Conservation (phyloP, 2,329 filamentous ascomycete genomes). For the Fusarium tupiense region DNA sequence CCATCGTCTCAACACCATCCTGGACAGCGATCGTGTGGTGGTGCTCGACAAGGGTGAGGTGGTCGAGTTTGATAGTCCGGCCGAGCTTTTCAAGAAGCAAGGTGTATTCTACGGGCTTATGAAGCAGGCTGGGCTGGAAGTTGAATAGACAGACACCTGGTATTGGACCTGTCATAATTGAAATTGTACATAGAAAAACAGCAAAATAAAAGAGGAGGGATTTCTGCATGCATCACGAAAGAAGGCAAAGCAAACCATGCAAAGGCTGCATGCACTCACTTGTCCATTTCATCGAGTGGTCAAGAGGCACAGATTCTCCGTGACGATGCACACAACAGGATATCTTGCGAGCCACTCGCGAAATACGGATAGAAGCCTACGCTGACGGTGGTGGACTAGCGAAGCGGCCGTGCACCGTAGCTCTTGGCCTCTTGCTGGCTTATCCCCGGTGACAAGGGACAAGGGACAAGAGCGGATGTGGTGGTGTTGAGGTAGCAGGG, state of each 20-base stretch:
- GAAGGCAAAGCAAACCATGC: neutral
- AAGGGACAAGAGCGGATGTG: slow-evolving; percentile 7
- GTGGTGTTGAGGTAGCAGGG: slow-evolving; percentile 30
- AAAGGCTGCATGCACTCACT: neutral
- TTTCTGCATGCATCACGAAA: slow-evolving; percentile 7
- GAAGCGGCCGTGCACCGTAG: slow-evolving; percentile 15
- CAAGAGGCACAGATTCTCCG: neutral
- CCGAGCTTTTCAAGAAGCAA: slow-evolving; percentile 76
- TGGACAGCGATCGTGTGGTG: slow-evolving; percentile 88
- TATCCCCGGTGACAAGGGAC: slow-evolving; percentile 34
- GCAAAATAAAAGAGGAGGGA: slow-evolving; percentile 12
- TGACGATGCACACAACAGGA: neutral
- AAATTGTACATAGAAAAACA: slow-evolving; percentile 20
- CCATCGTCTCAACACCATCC: slow-evolving; percentile 97
- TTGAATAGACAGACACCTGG: slow-evolving; percentile 47
- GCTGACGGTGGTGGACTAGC: slow-evolving; percentile 17
- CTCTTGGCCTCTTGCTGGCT: slow-evolving; percentile 2
- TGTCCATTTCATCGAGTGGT: slow-evolving; percentile 4
- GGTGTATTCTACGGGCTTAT: slow-evolving; percentile 90
- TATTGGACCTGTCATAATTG: slow-evolving; percentile 4
- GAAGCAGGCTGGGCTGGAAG: slow-evolving; percentile 83
- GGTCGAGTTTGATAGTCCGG: slow-evolving; percentile 90
- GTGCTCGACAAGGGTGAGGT: slow-evolving; percentile 92
- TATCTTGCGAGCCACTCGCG: slow-evolving; percentile 10
- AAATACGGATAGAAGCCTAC: slow-evolving; percentile 6